A percentile compares a stretch with the other conserved stretches of the same genome.
phyloP scores from a whole-genome alignment of 2,329 filamentous ascomycete genomes.

The Ilyonectria sp. region DNA sequence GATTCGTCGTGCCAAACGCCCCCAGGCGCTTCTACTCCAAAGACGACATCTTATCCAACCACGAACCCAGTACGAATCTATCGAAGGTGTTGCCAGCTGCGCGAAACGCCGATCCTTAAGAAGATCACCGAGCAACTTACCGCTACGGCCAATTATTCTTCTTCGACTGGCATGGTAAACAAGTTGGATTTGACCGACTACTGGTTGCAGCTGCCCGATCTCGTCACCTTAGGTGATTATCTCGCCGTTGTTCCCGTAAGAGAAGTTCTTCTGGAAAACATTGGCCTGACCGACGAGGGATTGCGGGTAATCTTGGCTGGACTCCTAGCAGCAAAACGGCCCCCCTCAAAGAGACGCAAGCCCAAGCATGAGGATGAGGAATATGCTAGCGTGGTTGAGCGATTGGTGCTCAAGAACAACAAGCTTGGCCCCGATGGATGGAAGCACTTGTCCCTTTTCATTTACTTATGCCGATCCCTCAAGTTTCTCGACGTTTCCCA shows the following conservation, averaged over 20 bases:
- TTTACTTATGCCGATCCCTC: slow-evolving; percentile 90
- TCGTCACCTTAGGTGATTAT: slow-evolving; percentile 92
- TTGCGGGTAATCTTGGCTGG: slow-evolving; percentile 89
- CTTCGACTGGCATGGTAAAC: slow-evolving; percentile 81
- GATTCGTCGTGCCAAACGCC: slow-evolving; percentile 64
- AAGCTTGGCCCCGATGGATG: slow-evolving; percentile 90
- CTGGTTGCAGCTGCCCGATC: slow-evolving; percentile 85
- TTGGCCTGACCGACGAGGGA: slow-evolving; percentile 88
- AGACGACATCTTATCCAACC: slow-evolving; percentile 72
- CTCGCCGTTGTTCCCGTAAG: slow-evolving; percentile 93
- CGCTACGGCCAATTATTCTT: slow-evolving; percentile 75
- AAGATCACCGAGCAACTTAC: slow-evolving; percentile 91
- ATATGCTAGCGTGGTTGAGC: slow-evolving; percentile 84
- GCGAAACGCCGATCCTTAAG: slow-evolving; percentile 93
- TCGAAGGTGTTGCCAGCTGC: slow-evolving; percentile 91
- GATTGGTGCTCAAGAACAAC: slow-evolving; percentile 91
- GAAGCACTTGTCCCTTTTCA: slow-evolving; percentile 90
- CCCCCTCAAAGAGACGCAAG: slow-evolving; percentile 69
- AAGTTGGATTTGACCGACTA: slow-evolving; percentile 90
- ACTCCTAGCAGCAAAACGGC: slow-evolving; percentile 82
- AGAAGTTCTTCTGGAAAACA: slow-evolving; percentile 89
- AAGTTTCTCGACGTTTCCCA: slow-evolving; percentile 90
- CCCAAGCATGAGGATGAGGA: slow-evolving; percentile 59
- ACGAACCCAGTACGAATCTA: slow-evolving; percentile 95
- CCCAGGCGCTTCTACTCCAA: slow-evolving; percentile 40